These are phyloP conservation scores for Cantharellus anzutake DNA, from an alignment of 768 basidiomycete genomes.

Conservation along the genomic window DNA sequence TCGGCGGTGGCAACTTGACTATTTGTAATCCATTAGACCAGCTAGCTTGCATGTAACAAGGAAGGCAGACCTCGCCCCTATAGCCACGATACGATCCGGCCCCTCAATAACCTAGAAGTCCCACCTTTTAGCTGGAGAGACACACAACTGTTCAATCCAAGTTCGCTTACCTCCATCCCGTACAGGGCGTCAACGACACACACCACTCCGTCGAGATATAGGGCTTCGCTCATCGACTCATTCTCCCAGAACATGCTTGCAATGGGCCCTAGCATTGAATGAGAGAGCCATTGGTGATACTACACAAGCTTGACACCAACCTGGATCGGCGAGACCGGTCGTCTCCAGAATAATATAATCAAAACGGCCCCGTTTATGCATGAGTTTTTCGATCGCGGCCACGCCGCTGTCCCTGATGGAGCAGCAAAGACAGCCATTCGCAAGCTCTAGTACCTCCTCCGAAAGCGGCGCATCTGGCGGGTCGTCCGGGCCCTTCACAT, in stretches of 20 bases:
- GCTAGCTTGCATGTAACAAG: background rate
- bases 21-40: background rate
- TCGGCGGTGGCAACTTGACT: constrained; percentile 92
- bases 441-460: constrained; percentile 79
- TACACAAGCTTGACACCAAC: constrained; percentile 19
- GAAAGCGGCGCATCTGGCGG: constrained; percentile 37
- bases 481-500: constrained; percentile 41
- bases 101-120: background rate
- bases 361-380: constrained; percentile 70
- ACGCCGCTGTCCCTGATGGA: constrained; percentile 89
- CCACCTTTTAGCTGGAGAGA: background rate
- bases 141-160: background rate
- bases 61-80: background rate
- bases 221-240: constrained; percentile 21
- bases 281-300: background rate
- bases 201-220: constrained; percentile 58
- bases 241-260: constrained; percentile 36
- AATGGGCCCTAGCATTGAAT: constrained; percentile 21
- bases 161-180: constrained; percentile 31
- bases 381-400: constrained; percentile 84
- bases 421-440: constrained; percentile 97
- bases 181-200: constrained; percentile 86
- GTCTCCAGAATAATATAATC: constrained; percentile 94
- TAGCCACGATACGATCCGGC: background rate
- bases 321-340: constrained; percentile 91